A percentile compares a stretch with the other conserved stretches of the same genome.
Conservation (phyloP, 2,329 filamentous ascomycete species). For the Epichloe hybrida region DNA sequence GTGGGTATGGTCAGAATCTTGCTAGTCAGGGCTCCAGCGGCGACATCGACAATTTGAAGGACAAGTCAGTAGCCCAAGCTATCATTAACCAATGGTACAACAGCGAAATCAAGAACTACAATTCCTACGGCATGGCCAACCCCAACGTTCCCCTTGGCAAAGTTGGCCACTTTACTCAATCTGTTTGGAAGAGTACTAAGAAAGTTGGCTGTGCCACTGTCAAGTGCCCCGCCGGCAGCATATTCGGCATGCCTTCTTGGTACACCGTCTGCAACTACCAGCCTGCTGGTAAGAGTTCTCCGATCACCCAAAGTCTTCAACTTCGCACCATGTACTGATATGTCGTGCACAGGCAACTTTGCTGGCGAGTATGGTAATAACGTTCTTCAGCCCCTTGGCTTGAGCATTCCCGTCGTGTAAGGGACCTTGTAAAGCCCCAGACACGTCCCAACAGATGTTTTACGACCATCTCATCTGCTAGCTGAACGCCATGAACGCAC, state of each 20-base stretch:
- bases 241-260: slow-evolving; percentile 40
- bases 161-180: slow-evolving; percentile 44
- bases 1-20: slow-evolving; percentile 83
- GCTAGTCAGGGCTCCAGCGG: slow-evolving; percentile 44
- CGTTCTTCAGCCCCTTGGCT: slow-evolving; percentile 27
- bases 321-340: slow-evolving; percentile 5
- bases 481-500: not conserved
- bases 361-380: slow-evolving; percentile 18
- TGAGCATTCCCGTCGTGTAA: slow-evolving; percentile 15
- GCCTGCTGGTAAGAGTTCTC: slow-evolving; percentile 45
- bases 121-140: slow-evolving; percentile 44
- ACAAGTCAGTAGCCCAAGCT: slow-evolving; percentile 48
- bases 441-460: not conserved
- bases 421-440: not conserved
- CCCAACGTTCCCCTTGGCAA: slow-evolving; percentile 50
- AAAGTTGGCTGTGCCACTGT: slow-evolving; percentile 49
- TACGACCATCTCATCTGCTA: not conserved
- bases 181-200: slow-evolving; percentile 27
- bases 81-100: slow-evolving; percentile 86
- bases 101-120: slow-evolving; percentile 46
- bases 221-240: slow-evolving; percentile 44
- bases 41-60: slow-evolving; percentile 22
- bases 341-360: not conserved
- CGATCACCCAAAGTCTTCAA: not conserved
- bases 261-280: slow-evolving; percentile 86